Percentiles rank a stretch among this genome's conserved stretches.
Conservation (phyloP, 2,329 filamentous ascomycete genomes). For the Claviceps capensis region DNA sequence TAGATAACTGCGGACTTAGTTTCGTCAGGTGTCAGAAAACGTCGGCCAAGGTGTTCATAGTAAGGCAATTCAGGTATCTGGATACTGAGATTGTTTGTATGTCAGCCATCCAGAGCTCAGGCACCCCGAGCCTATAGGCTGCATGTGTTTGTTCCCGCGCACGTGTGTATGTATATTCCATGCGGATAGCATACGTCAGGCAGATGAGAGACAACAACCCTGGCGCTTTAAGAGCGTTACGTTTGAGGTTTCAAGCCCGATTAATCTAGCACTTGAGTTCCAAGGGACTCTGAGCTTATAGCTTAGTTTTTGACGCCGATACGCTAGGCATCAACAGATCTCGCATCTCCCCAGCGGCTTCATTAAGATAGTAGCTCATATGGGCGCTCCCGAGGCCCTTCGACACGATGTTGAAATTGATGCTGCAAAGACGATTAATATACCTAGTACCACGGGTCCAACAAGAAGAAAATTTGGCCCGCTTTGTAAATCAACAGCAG, state of each 20-base stretch:
- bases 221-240: neutral
- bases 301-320: slow-evolving; percentile 71
- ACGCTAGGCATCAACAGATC: slow-evolving; percentile 74
- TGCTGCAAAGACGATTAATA: slow-evolving; percentile 32
- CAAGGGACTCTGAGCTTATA: slow-evolving; percentile 22
- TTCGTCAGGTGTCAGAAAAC: neutral
- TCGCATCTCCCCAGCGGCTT: slow-evolving; percentile 80
- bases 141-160: neutral
- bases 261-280: neutral
- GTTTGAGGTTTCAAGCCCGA: neutral
- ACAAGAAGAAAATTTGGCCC: neutral
- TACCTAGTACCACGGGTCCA: too few species aligned
- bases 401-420: slow-evolving; percentile 96
- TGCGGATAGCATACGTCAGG: neutral
- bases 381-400: slow-evolving; percentile 81
- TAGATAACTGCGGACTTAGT: neutral
- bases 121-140: neutral
- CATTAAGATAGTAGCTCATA: slow-evolving; percentile 93
- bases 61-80: neutral
- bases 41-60: neutral
- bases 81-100: neutral
- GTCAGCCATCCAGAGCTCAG: neutral
- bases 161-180: neutral
- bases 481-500: too few species aligned
- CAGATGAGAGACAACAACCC: neutral